A percentile compares a stretch with the other conserved stretches of the same genome.
These are phyloP conservation scores for Testicularia cyperi DNA, from an alignment of 1,284 basidiomycete species.

Conservation along the genomic window DNA sequence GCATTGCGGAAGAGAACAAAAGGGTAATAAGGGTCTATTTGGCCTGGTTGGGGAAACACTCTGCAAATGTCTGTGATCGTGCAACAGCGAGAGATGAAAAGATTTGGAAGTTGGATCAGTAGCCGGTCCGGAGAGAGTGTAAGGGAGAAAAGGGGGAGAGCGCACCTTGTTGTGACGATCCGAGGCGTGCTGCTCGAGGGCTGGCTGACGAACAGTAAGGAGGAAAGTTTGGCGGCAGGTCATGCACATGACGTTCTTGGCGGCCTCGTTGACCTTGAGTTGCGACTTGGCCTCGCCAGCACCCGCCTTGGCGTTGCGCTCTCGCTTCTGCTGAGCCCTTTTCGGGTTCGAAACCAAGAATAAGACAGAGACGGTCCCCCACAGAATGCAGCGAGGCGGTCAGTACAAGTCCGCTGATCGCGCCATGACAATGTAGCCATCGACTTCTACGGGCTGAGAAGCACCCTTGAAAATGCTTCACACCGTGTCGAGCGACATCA, in stretches of 20 bases:
- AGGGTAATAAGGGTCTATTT: too few species aligned
- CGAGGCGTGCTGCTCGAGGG: conserved; percentile 49
- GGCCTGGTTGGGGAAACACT: conserved; percentile 34
- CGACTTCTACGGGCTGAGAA: neutral
- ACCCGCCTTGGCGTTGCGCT: conserved; percentile 54
- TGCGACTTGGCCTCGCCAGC: conserved; percentile 51
- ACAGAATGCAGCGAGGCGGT: too few species aligned
- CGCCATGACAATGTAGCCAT: neutral
- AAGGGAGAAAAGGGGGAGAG: neutral
- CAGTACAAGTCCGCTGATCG: too few species aligned
- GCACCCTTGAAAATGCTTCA: too few species aligned
- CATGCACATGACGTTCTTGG: conserved; percentile 63
- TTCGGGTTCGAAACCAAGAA: neutral
- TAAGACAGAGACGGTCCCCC: neutral
- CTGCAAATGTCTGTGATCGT: conserved; percentile 31
- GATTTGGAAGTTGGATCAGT: too few species aligned
- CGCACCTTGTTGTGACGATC: conserved; percentile 53
- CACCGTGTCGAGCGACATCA: too few species aligned
- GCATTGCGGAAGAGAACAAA: too few species aligned
- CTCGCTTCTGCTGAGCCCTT: conserved; percentile 58
- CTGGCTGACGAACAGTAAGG: conserved; percentile 62
- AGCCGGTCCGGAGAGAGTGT: neutral
- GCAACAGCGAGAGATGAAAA: neutral
- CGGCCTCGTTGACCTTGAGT: conserved; percentile 60
- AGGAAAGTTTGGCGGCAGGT: conserved; percentile 64